phyloP scores from a whole-genome alignment of 2,329 filamentous ascomycete genomes.

The Gremmenia infestans region DNA sequence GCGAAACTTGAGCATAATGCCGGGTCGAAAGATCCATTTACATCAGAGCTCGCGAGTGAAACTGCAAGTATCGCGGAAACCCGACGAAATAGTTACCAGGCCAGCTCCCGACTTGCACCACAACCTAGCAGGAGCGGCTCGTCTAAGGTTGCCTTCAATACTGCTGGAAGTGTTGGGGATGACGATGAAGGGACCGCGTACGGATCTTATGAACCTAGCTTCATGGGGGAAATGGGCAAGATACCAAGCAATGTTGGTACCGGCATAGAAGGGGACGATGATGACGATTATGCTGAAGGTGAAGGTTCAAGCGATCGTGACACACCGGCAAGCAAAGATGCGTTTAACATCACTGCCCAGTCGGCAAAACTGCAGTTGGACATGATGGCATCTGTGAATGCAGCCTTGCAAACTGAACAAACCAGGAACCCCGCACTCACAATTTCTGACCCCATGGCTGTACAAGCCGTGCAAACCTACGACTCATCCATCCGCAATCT shows the following conservation, averaged over 20 bases:
- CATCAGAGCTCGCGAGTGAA: slow-evolving; percentile 21
- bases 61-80: slow-evolving; percentile 23
- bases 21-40: slow-evolving; percentile 30
- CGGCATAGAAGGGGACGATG: slow-evolving; percentile 43
- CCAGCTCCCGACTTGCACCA: slow-evolving; percentile 19
- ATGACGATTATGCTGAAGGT: slow-evolving; percentile 69
- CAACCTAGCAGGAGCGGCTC: slow-evolving; percentile 18
- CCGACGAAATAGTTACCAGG: slow-evolving; percentile 44
- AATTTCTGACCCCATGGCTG: slow-evolving; percentile 71
- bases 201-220: slow-evolving; percentile 53
- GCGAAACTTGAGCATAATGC: slow-evolving; percentile 69
- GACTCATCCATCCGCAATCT: slow-evolving; percentile 86
- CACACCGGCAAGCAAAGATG: slow-evolving; percentile 76
- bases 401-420: slow-evolving; percentile 71
- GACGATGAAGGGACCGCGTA: slow-evolving; percentile 46
- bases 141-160: slow-evolving; percentile 28
- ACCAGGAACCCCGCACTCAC: slow-evolving; percentile 62
- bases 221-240: slow-evolving; percentile 35
- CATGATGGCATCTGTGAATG: slow-evolving; percentile 77
- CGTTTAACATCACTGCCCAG: slow-evolving; percentile 94
- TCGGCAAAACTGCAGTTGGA: slow-evolving; percentile 91
- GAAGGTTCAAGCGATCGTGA: slow-evolving; percentile 79
- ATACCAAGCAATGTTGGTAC: slow-evolving; percentile 21
- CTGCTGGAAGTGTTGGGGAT: slow-evolving; percentile 39
- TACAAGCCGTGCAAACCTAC: slow-evolving; percentile 77